Evolutionary conservation across 208 protist genomes (phyloP).

Genomic region (Leishmania tarentolae): DNA sequence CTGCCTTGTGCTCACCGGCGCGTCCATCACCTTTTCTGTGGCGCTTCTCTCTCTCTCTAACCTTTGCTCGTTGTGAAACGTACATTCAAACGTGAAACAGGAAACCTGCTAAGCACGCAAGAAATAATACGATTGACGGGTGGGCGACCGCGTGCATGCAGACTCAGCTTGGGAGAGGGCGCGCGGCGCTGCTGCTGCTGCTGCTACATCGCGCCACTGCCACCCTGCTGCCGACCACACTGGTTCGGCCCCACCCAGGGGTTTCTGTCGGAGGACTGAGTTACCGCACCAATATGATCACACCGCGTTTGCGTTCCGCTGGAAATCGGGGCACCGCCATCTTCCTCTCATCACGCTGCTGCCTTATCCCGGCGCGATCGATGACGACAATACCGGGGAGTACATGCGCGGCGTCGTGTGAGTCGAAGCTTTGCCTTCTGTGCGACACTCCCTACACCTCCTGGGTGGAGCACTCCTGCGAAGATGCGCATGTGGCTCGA

Average conservation of each 20-base stretch:
- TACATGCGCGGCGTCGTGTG: neutral
- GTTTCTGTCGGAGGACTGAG: neutral
- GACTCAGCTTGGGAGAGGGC: neutral
- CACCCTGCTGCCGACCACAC: neutral
- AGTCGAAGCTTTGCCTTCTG: slow-evolving; percentile 25
- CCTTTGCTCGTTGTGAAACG: neutral
- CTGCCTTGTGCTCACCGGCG: neutral
- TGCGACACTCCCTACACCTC: slow-evolving; percentile 35
- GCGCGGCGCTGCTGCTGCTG: neutral
- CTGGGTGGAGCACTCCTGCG: slow-evolving; percentile 45
- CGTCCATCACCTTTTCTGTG: neutral
- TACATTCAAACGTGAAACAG: neutral
- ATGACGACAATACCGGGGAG: neutral
- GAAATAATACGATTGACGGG: neutral
- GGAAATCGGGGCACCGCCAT: neutral
- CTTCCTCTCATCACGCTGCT: neutral
- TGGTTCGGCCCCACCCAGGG: neutral
- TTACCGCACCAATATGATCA: neutral
- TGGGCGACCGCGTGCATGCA: neutral
- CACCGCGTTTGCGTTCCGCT: neutral
- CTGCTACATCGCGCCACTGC: neutral
- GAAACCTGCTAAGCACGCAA: neutral
- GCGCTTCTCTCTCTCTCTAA: neutral
- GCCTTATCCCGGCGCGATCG: neutral
- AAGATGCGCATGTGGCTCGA: slow-evolving; percentile 55